Percentiles rank a stretch among this genome's conserved stretches.
Conservation (phyloP, 768 basidiomycete species). For the Termitomyces sp. region DNA sequence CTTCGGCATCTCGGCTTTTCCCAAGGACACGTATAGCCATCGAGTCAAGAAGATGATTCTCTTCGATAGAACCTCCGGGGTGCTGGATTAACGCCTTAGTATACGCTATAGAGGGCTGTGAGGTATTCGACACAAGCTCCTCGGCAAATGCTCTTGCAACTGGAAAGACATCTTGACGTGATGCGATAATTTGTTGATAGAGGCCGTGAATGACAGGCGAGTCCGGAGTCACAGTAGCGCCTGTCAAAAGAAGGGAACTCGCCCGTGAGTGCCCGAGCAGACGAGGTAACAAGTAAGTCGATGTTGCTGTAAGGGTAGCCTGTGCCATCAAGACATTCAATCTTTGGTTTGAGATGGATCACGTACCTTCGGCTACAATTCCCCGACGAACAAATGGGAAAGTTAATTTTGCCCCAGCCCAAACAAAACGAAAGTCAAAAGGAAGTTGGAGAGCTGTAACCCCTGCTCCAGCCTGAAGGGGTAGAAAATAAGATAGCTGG, state of each 20-base stretch:
- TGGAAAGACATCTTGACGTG: conserved; percentile 46
- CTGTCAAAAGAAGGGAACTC: conserved; percentile 44
- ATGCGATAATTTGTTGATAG: conserved; percentile 42
- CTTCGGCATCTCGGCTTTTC: conserved; percentile 33
- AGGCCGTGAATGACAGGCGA: conserved; percentile 37
- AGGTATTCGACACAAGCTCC: conserved; percentile 45
- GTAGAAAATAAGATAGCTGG: background rate
- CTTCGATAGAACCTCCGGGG: conserved; percentile 43
- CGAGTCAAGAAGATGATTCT: conserved; percentile 50
- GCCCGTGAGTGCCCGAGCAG: conserved; percentile 48
- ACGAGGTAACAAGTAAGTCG: conserved; percentile 47
- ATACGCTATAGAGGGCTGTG: conserved; percentile 44
- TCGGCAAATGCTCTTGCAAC: conserved; percentile 44
- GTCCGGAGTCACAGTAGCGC: conserved; percentile 34
- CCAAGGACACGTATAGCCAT: conserved; percentile 36
- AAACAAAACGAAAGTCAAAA: conserved; percentile 41
- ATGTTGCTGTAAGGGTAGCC: conserved; percentile 22
- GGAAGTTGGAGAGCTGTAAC: conserved; percentile 38
- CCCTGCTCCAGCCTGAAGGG: conserved; percentile 33
- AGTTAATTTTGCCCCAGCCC: conserved; percentile 37
- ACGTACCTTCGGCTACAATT: conserved; percentile 39
- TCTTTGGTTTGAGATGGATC: background rate
- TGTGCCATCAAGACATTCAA: background rate
- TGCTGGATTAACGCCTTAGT: conserved; percentile 48
- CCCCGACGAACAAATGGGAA: conserved; percentile 41